phyloP scores from a whole-genome alignment of 257 asterid species.

The Solanum boliviense region DNA sequence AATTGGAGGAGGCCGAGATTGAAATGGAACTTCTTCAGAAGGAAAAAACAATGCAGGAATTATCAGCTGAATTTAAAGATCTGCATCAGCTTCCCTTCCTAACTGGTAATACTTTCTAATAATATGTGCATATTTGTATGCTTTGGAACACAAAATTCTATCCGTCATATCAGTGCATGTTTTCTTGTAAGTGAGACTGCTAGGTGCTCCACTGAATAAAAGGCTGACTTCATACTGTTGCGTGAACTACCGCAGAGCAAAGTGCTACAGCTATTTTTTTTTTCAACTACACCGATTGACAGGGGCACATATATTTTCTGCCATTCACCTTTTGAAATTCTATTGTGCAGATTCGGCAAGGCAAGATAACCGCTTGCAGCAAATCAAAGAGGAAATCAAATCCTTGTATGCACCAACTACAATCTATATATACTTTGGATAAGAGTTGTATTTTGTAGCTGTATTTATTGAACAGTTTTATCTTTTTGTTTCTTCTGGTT shows the following conservation, averaged over 20 bases:
- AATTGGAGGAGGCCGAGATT: slow-evolving; percentile 88
- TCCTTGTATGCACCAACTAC: slow-evolving; percentile 49
- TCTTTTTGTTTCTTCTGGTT: background rate
- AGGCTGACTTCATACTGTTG: background rate
- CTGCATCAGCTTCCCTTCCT: slow-evolving; percentile 44
- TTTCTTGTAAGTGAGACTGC: background rate
- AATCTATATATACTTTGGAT: background rate
- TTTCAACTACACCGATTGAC: background rate
- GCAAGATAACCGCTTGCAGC: slow-evolving; percentile 58
- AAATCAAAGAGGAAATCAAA: slow-evolving; percentile 68
- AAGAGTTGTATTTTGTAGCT: background rate
- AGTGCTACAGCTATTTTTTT: background rate
- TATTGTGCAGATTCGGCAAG: slow-evolving; percentile 39
- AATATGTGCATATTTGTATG: background rate
- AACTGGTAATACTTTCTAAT: slow-evolving; percentile 31
- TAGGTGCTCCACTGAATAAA: background rate
- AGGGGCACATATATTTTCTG: background rate
- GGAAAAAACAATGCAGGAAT: slow-evolving; percentile 38
- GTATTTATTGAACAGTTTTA: background rate
- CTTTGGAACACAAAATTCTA: background rate
- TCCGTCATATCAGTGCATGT: background rate
- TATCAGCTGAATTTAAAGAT: slow-evolving; percentile 43
- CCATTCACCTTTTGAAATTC: background rate
- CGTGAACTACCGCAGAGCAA: background rate
- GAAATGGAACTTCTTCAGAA: slow-evolving; percentile 80